Conservation (phyloP, 2,329 filamentous ascomycete species). For the Aspergillus phoenicis region DNA sequence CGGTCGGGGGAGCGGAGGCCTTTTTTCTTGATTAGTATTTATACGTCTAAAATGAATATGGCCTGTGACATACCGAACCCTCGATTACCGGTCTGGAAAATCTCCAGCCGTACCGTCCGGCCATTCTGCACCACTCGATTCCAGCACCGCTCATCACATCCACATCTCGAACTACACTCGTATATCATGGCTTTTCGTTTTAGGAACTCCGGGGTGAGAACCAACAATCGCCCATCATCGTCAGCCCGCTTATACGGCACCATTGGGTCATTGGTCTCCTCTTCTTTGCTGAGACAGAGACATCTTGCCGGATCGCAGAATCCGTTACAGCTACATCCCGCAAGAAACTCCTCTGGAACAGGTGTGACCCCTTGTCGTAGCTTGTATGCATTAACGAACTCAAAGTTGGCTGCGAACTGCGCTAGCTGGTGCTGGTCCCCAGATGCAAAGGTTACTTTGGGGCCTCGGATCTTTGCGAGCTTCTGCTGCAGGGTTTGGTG, state of each 20-base stretch:
- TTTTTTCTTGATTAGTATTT: slow-evolving; percentile 20
- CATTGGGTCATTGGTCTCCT: slow-evolving; percentile 32
- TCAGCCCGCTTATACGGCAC: slow-evolving; percentile 32
- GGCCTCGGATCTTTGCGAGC: slow-evolving; percentile 30
- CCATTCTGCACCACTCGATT: slow-evolving; percentile 48
- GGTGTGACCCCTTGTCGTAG: slow-evolving; percentile 34
- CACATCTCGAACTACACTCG: slow-evolving; percentile 46
- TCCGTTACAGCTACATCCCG: slow-evolving; percentile 35
- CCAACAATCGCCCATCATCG: slow-evolving; percentile 22
- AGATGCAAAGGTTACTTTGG: slow-evolving; percentile 28
- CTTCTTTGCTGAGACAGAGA: slow-evolving; percentile 35
- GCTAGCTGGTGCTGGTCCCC: slow-evolving; percentile 23
- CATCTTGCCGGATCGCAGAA: slow-evolving; percentile 33
- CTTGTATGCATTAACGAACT: slow-evolving; percentile 43
- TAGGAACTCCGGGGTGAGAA: slow-evolving; percentile 36
- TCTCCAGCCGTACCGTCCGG: slow-evolving; percentile 43
- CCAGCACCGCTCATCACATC: slow-evolving; percentile 40
- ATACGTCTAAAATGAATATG: not conserved
- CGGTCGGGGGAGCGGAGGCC: slow-evolving; percentile 43
- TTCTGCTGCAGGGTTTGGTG: slow-evolving; percentile 27
- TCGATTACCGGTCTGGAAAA: slow-evolving; percentile 46
- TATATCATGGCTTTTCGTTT: slow-evolving; percentile 40
- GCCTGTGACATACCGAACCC: slow-evolving; percentile 41
- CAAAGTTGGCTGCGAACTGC: slow-evolving; percentile 37
- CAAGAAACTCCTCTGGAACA: slow-evolving; percentile 33